A percentile compares a stretch with the other conserved stretches of the same genome.
Evolutionary conservation across 2,329 filamentous ascomycete genomes (phyloP).

Genomic region (Curvularia hawaiiensis): DNA sequence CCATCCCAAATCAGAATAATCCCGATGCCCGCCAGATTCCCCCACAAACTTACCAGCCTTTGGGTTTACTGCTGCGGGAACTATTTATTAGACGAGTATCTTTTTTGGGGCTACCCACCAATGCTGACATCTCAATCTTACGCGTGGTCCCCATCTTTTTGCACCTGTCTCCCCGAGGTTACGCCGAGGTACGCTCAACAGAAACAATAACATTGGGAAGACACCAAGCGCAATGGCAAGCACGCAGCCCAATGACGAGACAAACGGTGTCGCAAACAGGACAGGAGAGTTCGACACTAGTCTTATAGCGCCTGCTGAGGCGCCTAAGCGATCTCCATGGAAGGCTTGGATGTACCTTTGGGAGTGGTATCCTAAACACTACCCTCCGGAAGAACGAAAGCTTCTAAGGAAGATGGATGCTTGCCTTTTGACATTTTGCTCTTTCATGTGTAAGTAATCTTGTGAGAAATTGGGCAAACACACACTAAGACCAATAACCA

Average conservation of each 20-base stretch:
- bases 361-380: slow-evolving; percentile 47
- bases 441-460: slow-evolving; percentile 43
- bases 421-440: slow-evolving; percentile 45
- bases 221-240: slow-evolving; percentile 14
- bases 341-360: slow-evolving; percentile 47
- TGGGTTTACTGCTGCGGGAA: slow-evolving; percentile 20
- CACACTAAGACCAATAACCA: slow-evolving; percentile 1
- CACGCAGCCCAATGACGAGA: slow-evolving; percentile 32
- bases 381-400: slow-evolving; percentile 42
- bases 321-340: slow-evolving; percentile 45
- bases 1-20: slow-evolving; percentile 26
- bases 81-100: slow-evolving; percentile 33
- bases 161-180: slow-evolving; percentile 4
- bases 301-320: slow-evolving; percentile 41
- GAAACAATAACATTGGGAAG: not conserved
- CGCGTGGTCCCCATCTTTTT: slow-evolving; percentile 8
- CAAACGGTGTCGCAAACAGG: slow-evolving; percentile 22
- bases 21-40: slow-evolving; percentile 33
- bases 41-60: slow-evolving; percentile 17
- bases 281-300: slow-evolving; percentile 32
- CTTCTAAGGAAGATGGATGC: slow-evolving; percentile 45
- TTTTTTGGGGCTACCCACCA: slow-evolving; percentile 11
- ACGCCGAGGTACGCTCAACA: slow-evolving; percentile 1
- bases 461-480: not conserved
- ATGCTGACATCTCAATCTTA: slow-evolving; percentile 8